phyloP scores from a whole-genome alignment of 805 yeast genomes.

The Naumovozyma castellii region DNA sequence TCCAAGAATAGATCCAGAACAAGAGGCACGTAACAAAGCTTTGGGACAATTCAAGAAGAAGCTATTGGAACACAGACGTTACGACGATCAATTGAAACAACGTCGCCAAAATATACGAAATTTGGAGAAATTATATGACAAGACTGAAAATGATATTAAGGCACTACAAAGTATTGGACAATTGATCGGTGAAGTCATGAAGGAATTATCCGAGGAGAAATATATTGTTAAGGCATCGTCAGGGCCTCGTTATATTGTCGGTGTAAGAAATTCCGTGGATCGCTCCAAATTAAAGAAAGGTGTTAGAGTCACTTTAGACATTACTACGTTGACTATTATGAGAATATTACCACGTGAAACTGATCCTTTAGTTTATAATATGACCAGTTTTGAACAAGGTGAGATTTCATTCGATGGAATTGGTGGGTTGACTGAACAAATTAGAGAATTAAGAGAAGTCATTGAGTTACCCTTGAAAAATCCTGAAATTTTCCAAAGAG shows the following conservation, averaged over 20 bases:
- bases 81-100: conserved; percentile 85
- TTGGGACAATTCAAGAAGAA: conserved; percentile 71
- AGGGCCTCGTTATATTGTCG: conserved; percentile 96
- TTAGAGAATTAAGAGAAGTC: conserved; percentile 92
- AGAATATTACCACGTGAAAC: conserved; percentile 95
- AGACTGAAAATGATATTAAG: conserved; percentile 94
- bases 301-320: conserved; percentile 90
- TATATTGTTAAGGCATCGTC: conserved; percentile 93
- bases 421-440: conserved; percentile 94
- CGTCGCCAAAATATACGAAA: conserved; percentile 75
- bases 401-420: conserved; percentile 89
- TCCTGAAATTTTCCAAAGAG: conserved; percentile 90
- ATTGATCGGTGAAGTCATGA: conserved; percentile 91
- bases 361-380: conserved; percentile 93
- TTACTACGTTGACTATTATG: conserved; percentile 97
- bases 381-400: conserved; percentile 98
- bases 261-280: conserved; percentile 88
- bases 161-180: conserved; percentile 97
- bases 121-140: conserved; percentile 72
- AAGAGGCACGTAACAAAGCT: conserved; percentile 54
- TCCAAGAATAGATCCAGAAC: conserved; percentile 46
- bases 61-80: conserved; percentile 83
- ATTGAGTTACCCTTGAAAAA: conserved; percentile 94
- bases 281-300: conserved; percentile 81
- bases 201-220: conserved; percentile 88